Conservation (phyloP, 2,329 filamentous ascomycete species). For the Waltergamsia citrina region DNA sequence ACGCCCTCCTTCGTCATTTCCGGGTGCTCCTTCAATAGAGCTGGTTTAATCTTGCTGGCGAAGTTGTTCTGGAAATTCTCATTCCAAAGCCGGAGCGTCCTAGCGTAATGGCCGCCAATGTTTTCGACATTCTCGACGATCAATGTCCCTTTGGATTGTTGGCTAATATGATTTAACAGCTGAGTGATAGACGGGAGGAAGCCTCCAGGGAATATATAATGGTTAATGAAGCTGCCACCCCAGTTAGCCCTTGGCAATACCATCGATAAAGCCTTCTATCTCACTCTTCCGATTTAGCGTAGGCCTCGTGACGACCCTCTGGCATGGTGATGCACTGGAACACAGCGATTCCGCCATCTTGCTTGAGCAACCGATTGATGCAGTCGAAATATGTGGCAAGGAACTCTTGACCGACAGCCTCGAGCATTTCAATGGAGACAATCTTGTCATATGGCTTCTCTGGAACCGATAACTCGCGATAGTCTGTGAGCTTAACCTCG, state of each 20-base stretch:
- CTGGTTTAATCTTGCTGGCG: constrained; percentile 42
- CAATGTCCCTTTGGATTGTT: constrained; percentile 49
- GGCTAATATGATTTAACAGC: constrained; percentile 48
- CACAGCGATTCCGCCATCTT: constrained; percentile 54
- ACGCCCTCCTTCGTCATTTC: constrained; percentile 43
- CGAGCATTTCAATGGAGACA: constrained; percentile 70
- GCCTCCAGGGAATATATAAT: constrained; percentile 73
- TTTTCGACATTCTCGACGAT: constrained; percentile 61
- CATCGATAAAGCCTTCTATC: constrained; percentile 13
- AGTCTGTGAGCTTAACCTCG: constrained; percentile 59
- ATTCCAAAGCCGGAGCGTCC: constrained; percentile 58
- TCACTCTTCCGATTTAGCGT: constrained; percentile 55
- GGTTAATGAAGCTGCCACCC: constrained; percentile 53
- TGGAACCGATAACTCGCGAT: constrained; percentile 49
- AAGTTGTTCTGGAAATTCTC: constrained; percentile 58
- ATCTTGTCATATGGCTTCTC: constrained; percentile 56
- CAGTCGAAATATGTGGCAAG: constrained; percentile 58
- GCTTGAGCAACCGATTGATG: constrained; percentile 55
- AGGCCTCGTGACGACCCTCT: constrained; percentile 55
- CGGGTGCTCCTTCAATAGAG: constrained; percentile 47
- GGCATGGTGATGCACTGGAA: constrained; percentile 76
- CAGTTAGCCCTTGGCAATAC: too few relatives aligned
- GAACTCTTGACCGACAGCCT: constrained; percentile 54
- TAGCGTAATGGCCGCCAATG: constrained; percentile 66
- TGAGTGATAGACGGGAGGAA: constrained; percentile 53